phyloP scores from a whole-genome alignment of 2,329 filamentous ascomycete genomes.

The Fusarium veterinarium region DNA sequence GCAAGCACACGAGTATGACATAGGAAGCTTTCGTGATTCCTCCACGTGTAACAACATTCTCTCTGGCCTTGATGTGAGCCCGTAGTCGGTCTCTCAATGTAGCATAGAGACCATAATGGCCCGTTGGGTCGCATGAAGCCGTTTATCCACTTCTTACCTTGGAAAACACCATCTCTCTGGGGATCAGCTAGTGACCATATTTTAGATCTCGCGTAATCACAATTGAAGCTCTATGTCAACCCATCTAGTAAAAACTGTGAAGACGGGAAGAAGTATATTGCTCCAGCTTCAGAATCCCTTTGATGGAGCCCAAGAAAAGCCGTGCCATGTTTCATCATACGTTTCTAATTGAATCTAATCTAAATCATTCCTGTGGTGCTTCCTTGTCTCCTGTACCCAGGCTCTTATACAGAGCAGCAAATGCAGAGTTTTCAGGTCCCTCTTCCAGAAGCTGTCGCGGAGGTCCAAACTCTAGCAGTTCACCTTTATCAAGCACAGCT shows the following conservation, averaged over 20 bases:
- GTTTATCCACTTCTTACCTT: neutral
- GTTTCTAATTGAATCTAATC: neutral
- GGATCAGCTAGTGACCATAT: neutral
- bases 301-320: neutral
- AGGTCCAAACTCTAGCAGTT: conserved; percentile 36
- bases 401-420: conserved; percentile 28
- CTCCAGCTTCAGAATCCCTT: neutral
- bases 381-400: neutral
- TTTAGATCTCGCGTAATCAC: neutral
- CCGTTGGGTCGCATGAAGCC: neutral
- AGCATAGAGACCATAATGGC: neutral
- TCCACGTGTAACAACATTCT: neutral
- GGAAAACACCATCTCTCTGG: neutral
- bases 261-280: neutral
- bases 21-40: neutral
- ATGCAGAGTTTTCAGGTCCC: conserved; percentile 8
- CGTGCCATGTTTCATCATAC: neutral
- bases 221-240: neutral
- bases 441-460: conserved; percentile 29
- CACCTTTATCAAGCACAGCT: conserved; percentile 34
- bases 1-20: neutral
- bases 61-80: neutral
- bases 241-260: neutral
- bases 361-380: neutral
- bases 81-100: neutral